Evolutionary conservation across 2,329 filamentous ascomycete genomes (phyloP).

Genomic region (Chaetomium olivaceum): DNA sequence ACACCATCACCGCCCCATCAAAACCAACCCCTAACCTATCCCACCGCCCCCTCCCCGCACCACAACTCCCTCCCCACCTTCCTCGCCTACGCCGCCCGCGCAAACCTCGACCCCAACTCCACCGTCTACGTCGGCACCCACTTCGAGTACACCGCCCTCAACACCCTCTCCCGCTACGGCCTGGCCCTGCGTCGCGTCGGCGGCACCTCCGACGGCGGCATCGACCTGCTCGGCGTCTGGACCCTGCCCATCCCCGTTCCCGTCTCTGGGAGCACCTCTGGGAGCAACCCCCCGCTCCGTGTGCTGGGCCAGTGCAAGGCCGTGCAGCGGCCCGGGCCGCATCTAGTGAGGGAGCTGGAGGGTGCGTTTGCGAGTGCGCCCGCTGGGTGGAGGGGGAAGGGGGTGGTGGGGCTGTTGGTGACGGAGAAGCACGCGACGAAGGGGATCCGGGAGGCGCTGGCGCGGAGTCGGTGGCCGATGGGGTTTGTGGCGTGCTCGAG

Average conservation of each 20-base stretch:
- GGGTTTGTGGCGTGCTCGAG: conserved; percentile 65
- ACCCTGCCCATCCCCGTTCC: conserved; percentile 45
- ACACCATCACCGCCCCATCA: conserved; percentile 27
- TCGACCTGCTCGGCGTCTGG: conserved; percentile 75
- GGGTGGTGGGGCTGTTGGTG: conserved; percentile 71
- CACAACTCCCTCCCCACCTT: conserved; percentile 68
- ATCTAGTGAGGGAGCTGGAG: conserved; percentile 71
- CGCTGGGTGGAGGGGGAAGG: conserved; percentile 64
- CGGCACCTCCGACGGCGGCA: conserved; percentile 66
- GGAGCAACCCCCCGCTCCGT: conserved; percentile 39
- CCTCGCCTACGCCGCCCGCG: conserved; percentile 60
- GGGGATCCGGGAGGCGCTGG: conserved; percentile 73
- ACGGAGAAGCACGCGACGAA: conserved; percentile 70
- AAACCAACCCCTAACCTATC: conserved; percentile 42
- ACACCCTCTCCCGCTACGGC: conserved; percentile 58
- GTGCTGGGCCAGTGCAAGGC: conserved; percentile 71
- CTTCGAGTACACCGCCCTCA: conserved; percentile 71
- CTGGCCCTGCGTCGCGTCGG: conserved; percentile 68
- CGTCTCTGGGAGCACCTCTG: too few species aligned
- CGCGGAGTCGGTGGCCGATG: conserved; percentile 67
- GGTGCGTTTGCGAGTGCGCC: conserved; percentile 76
- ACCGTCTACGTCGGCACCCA: conserved; percentile 70
- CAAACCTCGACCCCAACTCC: conserved; percentile 54
- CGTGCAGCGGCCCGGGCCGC: conserved; percentile 55
- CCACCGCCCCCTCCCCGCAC: conserved; percentile 48